These are phyloP conservation scores for Rheum nobile DNA, from an alignment of 148 eudicot species.

Conservation along the genomic window DNA sequence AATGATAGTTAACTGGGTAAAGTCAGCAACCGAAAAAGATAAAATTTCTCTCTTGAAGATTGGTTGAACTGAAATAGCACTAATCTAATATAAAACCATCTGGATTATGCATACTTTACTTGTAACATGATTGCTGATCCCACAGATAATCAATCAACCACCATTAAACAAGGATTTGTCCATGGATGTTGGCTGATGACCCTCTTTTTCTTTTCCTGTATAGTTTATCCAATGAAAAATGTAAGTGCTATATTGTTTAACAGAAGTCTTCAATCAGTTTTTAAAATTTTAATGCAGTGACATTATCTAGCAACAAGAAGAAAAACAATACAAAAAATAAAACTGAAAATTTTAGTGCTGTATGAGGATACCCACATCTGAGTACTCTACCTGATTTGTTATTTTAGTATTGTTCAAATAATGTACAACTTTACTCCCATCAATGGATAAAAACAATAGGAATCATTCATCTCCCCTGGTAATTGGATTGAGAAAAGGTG, in stretches of 20 bases:
- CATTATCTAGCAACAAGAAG: background rate
- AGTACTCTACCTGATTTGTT: background rate
- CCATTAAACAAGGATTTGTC: background rate
- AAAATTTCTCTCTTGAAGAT: background rate
- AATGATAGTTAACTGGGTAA: constrained; percentile 1
- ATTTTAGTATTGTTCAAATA: background rate
- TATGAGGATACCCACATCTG: background rate
- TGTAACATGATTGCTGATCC: background rate
- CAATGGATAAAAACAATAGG: too few relatives aligned
- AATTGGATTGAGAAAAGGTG: background rate
- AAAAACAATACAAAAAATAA: background rate
- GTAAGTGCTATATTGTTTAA: background rate
- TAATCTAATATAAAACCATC: background rate
- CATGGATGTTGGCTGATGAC: background rate
- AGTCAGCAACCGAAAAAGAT: background rate
- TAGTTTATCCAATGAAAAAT: background rate
- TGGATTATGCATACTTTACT: background rate
- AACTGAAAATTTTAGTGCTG: background rate
- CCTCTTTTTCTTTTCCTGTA: background rate
- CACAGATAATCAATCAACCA: background rate
- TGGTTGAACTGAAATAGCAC: background rate
- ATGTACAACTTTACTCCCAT: background rate
- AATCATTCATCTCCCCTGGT: background rate
- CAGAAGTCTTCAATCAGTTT: background rate
- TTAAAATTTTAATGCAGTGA: background rate